Conservation (phyloP, 345 rosid genomes). For the Reutealis trisperma region DNA sequence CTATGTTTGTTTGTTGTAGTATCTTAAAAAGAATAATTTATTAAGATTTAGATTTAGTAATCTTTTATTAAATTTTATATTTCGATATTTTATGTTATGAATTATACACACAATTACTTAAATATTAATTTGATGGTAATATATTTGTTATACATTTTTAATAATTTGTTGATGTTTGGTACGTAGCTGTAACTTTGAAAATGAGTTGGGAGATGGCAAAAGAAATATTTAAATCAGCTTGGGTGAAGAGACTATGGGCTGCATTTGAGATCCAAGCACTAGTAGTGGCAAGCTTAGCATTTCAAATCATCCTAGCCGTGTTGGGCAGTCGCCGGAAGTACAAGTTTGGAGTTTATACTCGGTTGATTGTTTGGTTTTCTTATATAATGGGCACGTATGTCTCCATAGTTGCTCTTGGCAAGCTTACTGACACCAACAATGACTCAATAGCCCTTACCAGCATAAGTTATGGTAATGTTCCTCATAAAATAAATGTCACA, state of each 20-base stretch:
- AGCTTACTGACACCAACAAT: constrained; percentile 21
- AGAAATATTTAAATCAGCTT: constrained; percentile 1
- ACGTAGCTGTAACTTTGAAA: too few species aligned
- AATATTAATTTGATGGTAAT: too few species aligned
- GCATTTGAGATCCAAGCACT: constrained; percentile 25
- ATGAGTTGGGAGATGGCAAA: constrained; percentile 12
- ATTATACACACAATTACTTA: too few species aligned
- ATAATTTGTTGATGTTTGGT: too few species aligned
- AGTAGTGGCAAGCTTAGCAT: constrained; percentile 15
- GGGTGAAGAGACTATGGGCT: constrained; percentile 17
- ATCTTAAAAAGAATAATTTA: too few species aligned
- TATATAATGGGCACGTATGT: constrained; percentile 24
- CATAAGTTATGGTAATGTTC: neutral
- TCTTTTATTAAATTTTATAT: too few species aligned
- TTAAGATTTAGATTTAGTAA: too few species aligned
- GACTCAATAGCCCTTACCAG: constrained; percentile 1
- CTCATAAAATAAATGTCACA: neutral
- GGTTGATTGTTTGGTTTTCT: constrained; percentile 16
- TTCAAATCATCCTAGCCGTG: constrained; percentile 20
- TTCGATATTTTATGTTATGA: too few species aligned
- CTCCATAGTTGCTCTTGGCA: constrained; percentile 25
- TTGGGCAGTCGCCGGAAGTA: constrained; percentile 24
- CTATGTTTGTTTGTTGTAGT: too few species aligned
- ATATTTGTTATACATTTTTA: too few species aligned
- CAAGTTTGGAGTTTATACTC: neutral